Evolutionary conservation across 441 rosid genomes (phyloP).

Genomic region (Pelargonium exstipulatum): DNA sequence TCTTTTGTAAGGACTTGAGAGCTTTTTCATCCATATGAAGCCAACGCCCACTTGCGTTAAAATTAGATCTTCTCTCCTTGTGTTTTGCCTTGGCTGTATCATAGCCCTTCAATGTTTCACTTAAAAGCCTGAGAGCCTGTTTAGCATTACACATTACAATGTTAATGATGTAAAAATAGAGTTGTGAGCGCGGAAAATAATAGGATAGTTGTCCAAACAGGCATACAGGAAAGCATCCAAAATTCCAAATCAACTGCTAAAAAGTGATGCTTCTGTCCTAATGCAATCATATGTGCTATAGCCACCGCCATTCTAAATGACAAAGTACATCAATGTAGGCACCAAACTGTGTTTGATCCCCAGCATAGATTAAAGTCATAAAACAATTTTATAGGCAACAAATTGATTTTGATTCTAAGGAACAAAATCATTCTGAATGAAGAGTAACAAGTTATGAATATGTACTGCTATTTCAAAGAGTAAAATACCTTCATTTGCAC

Average conservation of each 20-base stretch:
- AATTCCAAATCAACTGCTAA: neutral
- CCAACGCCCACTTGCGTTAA: constrained; percentile 40
- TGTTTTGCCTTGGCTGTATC: constrained; percentile 40
- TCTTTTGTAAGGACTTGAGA: constrained; percentile 45
- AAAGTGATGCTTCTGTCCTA: too few relatives aligned
- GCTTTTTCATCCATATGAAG: constrained; percentile 50
- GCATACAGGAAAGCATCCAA: neutral
- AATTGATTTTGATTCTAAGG: neutral
- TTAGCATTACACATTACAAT: constrained; percentile 13
- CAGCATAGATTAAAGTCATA: neutral
- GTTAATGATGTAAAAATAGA: constrained; percentile 1
- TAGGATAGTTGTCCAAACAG: neutral
- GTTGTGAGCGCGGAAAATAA: constrained; percentile 6
- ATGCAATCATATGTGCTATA: too few relatives aligned
- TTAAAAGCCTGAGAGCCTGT: constrained; percentile 80
- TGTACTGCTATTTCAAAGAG: constrained; percentile 9
- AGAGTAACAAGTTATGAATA: neutral
- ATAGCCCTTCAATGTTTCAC: constrained; percentile 56
- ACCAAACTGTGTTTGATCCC: neutral
- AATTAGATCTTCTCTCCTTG: constrained; percentile 37
- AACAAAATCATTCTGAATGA: neutral
- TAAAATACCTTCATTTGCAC: constrained; percentile 71
- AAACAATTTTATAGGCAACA: too few relatives aligned
- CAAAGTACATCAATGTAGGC: neutral
- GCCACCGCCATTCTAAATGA: neutral